Percentiles rank a stretch among this genome's conserved stretches.
phyloP scores from a whole-genome alignment of 2,329 filamentous ascomycete species.

The Monosporascus ibericus region DNA sequence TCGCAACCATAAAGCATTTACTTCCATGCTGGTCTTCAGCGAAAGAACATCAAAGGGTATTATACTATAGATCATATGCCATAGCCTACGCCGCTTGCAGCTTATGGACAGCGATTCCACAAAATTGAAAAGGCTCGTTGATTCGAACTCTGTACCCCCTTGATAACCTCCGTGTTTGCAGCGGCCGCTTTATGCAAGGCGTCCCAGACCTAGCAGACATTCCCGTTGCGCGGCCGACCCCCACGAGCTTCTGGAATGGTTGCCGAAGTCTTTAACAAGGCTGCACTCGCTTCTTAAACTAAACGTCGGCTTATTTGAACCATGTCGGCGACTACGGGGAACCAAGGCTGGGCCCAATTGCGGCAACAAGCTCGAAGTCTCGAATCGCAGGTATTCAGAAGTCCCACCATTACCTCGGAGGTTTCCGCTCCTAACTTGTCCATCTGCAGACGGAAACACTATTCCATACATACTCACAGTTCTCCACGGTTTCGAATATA shows the following conservation, averaged over 20 bases:
- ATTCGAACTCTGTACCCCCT: too few relatives aligned
- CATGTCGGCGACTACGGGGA: conserved; percentile 50
- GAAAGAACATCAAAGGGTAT: too few relatives aligned
- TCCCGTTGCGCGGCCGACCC: too few relatives aligned
- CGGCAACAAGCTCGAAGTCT: conserved; percentile 85
- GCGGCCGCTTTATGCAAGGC: too few relatives aligned
- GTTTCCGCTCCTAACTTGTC: conserved; percentile 1
- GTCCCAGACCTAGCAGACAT: too few relatives aligned
- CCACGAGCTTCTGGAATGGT: neutral
- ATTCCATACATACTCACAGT: conserved; percentile 86
- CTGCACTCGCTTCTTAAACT: neutral
- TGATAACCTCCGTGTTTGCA: too few relatives aligned
- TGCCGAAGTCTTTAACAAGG: neutral
- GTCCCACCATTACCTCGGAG: neutral
- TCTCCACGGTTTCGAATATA: conserved; percentile 71
- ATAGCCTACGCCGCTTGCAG: too few relatives aligned
- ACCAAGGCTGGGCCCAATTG: conserved; percentile 81
- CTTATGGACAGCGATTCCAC: too few relatives aligned
- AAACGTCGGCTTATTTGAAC: neutral
- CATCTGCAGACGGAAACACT: conserved; percentile 67
- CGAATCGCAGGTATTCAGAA: conserved; percentile 70
- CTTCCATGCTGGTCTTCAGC: too few relatives aligned
- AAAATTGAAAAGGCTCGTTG: too few relatives aligned
- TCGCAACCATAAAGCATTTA: too few relatives aligned
- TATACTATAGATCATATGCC: too few relatives aligned